Conservation (phyloP, 805 yeast genomes). For the Cyberlindnera saturnus region DNA sequence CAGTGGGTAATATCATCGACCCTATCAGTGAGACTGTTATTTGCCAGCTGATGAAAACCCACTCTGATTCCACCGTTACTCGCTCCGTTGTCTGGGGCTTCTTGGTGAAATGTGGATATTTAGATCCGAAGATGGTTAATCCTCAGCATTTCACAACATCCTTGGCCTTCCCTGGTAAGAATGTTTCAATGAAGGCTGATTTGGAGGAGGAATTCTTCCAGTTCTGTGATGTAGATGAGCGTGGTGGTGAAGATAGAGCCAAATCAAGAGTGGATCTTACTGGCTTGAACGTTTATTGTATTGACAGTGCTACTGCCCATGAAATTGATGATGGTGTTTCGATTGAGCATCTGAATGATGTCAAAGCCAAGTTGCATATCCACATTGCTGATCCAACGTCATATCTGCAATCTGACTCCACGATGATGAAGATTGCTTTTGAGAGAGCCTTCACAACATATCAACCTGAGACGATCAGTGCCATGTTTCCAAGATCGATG, state of each 20-base stretch:
- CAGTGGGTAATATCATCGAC: conserved; percentile 46
- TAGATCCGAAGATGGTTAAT: conserved; percentile 26
- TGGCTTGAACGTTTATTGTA: conserved; percentile 62
- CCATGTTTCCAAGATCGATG: conserved; percentile 65
- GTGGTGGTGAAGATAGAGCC: conserved; percentile 12
- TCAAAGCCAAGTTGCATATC: conserved; percentile 44
- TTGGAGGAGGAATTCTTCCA: conserved; percentile 37
- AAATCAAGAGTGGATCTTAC: conserved; percentile 35
- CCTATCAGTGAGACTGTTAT: conserved; percentile 44
- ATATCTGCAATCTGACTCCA: conserved; percentile 32
- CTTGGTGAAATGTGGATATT: conserved; percentile 28
- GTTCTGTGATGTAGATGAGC: conserved; percentile 21
- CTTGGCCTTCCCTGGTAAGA: conserved; percentile 38
- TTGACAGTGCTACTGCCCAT: conserved; percentile 73
- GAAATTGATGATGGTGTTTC: conserved; percentile 95
- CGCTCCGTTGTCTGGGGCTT: conserved; percentile 49
- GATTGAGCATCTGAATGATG: conserved; percentile 30
- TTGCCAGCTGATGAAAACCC: conserved; percentile 29
- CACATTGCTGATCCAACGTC: conserved; percentile 91
- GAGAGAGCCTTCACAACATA: conserved; percentile 63
- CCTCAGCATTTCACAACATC: conserved; percentile 48
- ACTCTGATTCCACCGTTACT: conserved; percentile 39
- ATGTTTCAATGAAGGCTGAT: conserved; percentile 37
- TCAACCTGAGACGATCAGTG: conserved; percentile 56
- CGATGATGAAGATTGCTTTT: conserved; percentile 49